These are phyloP conservation scores for Leishmania mexicana DNA, from an alignment of 208 protist genomes.

Conservation along the genomic window DNA sequence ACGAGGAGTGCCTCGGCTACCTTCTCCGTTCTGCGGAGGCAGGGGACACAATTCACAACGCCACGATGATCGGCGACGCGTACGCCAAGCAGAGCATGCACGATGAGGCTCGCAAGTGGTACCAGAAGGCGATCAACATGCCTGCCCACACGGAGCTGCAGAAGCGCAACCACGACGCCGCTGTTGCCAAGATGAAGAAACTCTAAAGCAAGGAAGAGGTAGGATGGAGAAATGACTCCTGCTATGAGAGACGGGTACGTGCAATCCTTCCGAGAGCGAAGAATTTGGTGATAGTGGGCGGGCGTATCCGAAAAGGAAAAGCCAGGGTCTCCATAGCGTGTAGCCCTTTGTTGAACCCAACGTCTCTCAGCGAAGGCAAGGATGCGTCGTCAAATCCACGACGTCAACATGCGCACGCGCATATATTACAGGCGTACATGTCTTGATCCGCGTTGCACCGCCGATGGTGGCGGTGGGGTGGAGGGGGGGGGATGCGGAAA, in stretches of 20 bases:
- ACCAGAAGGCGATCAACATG: constrained; percentile 73
- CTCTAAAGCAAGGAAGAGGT: constrained; percentile 22
- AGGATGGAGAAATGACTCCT: not conserved
- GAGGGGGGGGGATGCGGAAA: no score
- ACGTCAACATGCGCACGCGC: no score
- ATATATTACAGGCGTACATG: no score
- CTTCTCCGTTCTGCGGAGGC: constrained; percentile 60
- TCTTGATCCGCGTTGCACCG: no score
- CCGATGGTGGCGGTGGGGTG: no score
- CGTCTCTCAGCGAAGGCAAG: no score
- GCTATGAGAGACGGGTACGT: not conserved
- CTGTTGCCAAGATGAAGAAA: constrained; percentile 57
- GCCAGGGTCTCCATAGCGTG: not conserved
- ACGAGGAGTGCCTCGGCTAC: constrained; percentile 88
- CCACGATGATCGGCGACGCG: constrained; percentile 71
- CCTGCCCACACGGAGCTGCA: constrained; percentile 55
- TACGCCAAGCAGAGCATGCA: constrained; percentile 68
- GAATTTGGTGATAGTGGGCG: not conserved
- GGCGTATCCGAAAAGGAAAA: not conserved
- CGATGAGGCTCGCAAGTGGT: constrained; percentile 81
- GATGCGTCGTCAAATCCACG: no score
- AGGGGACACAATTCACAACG: constrained; percentile 75
- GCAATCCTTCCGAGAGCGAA: not conserved
- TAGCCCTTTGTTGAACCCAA: not conserved
- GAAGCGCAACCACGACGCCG: constrained; percentile 67